These are phyloP conservation scores for Amaranthus tricolor DNA, from an alignment of 179 eudicot genomes.

Conservation along the genomic window DNA sequence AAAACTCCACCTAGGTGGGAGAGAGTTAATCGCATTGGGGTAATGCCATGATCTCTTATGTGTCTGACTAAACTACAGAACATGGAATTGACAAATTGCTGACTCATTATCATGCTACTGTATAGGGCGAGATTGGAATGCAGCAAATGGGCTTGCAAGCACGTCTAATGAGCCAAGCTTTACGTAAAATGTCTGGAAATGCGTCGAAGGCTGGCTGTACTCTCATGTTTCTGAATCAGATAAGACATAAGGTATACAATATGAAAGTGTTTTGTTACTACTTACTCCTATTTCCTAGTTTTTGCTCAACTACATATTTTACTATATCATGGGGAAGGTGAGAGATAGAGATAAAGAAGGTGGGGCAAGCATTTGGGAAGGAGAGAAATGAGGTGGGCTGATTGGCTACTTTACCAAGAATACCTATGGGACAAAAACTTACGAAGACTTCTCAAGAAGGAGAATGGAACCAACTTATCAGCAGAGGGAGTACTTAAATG, in stretches of 20 bases:
- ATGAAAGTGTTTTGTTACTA: background rate
- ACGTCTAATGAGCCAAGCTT: constrained; percentile 95
- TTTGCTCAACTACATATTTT: too few relatives aligned
- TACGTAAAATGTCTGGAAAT: constrained; percentile 98
- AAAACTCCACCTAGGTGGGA: too few relatives aligned
- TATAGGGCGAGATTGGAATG: constrained; percentile 94
- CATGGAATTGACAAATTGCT: constrained; percentile 11
- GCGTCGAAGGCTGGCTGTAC: constrained; percentile 98
- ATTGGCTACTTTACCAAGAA: too few relatives aligned
- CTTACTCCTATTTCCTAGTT: background rate
- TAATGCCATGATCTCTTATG: background rate
- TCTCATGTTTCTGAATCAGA: constrained; percentile 88
- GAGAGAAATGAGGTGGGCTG: too few relatives aligned
- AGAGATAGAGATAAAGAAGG: too few relatives aligned
- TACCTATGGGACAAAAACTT: too few relatives aligned
- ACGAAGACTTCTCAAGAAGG: too few relatives aligned
- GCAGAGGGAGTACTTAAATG: background rate
- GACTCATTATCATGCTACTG: constrained; percentile 23
- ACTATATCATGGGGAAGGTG: too few relatives aligned
- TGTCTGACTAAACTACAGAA: background rate
- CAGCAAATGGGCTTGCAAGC: constrained; percentile 98
- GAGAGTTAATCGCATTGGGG: too few relatives aligned
- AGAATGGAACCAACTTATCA: too few relatives aligned
- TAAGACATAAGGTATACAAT: constrained; percentile 73
- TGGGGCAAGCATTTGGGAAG: too few relatives aligned